These are phyloP conservation scores for Aureobasidium sp. DNA, from an alignment of 2,329 filamentous ascomycete species.

Conservation along the genomic window DNA sequence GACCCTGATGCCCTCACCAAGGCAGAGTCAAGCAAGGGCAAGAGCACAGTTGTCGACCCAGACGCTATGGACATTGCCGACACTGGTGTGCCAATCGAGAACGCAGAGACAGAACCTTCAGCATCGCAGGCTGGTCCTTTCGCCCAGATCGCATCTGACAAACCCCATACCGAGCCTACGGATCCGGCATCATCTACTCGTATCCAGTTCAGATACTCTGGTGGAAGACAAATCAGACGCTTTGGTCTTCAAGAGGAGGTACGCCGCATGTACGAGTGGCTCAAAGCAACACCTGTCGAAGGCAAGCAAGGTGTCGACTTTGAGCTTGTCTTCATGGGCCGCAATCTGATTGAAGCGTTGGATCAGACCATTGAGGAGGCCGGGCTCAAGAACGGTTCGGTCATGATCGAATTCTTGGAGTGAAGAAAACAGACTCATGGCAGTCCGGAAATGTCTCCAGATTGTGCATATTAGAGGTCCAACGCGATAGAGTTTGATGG, in stretches of 20 bases:
- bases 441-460: not conserved
- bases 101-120: conserved; percentile 24
- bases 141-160: conserved; percentile 61
- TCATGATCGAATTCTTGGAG: conserved; percentile 78
- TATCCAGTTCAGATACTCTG: conserved; percentile 86
- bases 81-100: conserved; percentile 19
- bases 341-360: conserved; percentile 71
- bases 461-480: not conserved
- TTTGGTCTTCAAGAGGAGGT: conserved; percentile 73
- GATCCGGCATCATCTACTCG: conserved; percentile 69
- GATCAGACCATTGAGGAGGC: conserved; percentile 68
- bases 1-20: conserved; percentile 89
- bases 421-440: not conserved
- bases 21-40: conserved; percentile 40
- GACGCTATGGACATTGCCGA: conserved; percentile 27
- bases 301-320: conserved; percentile 73
- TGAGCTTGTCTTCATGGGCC: conserved; percentile 81
- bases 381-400: conserved; percentile 82
- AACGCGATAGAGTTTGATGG: not conserved
- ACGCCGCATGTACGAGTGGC: conserved; percentile 85
- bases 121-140: conserved; percentile 47
- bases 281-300: conserved; percentile 80
- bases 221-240: conserved; percentile 77
- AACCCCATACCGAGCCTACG: conserved; percentile 71
- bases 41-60: conserved; percentile 47